Evolutionary conservation across 352 stramenopile genomes (phyloP).

Genomic region (Sclerospora graminicola): DNA sequence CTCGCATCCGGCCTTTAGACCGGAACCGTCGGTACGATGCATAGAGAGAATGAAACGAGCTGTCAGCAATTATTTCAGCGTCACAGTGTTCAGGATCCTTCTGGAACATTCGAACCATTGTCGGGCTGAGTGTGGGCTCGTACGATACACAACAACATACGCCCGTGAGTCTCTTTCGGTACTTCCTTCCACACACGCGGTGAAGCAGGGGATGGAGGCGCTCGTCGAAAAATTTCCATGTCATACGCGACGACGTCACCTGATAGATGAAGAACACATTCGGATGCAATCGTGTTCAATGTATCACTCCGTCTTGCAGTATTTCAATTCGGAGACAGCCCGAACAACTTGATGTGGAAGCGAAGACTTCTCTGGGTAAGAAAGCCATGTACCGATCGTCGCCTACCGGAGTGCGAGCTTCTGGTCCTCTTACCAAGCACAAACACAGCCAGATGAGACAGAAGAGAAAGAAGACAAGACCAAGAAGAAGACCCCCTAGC

Average conservation of each 20-base stretch:
- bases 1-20: slow-evolving; percentile 90
- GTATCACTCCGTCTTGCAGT: no score
- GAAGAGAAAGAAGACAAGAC: slow-evolving; percentile 27
- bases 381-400: no score
- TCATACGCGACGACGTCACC: slow-evolving; percentile 43
- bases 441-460: slow-evolving; percentile 22
- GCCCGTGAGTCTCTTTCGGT: no score
- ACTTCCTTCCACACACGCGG: no score
- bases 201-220: no score
- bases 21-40: slow-evolving; percentile 88
- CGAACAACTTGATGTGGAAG: slow-evolving; percentile 1
- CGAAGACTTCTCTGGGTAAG: no score
- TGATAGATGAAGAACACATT: slow-evolving; percentile 24
- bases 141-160: no score
- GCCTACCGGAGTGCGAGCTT: slow-evolving; percentile 5
- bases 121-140: slow-evolving; percentile 90
- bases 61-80: slow-evolving; percentile 89
- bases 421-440: slow-evolving; percentile 16
- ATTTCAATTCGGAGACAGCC: slow-evolving; percentile 5
- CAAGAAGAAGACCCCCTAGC: slow-evolving; percentile 11
- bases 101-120: slow-evolving; percentile 67
- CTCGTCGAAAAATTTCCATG: no score
- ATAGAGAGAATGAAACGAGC: slow-evolving; percentile 91
- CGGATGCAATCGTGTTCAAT: no score
- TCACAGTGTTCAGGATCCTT: slow-evolving; percentile 10